A percentile compares a stretch with the other conserved stretches of the same genome.
These are phyloP conservation scores for Calonectria hawksworthii DNA, from an alignment of 2,329 filamentous ascomycete genomes.

Conservation along the genomic window DNA sequence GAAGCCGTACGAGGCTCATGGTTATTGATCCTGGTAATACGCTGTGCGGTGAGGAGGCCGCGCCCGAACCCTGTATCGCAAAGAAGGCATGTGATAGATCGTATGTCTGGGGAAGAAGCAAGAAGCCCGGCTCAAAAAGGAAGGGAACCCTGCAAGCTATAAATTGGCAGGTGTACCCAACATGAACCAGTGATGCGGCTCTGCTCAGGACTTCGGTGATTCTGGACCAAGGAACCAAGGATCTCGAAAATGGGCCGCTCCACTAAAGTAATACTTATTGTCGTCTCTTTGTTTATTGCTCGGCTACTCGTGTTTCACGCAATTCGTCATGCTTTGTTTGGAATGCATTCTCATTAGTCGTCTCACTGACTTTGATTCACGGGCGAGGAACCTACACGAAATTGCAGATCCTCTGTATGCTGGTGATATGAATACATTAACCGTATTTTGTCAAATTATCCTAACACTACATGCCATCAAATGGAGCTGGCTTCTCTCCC, in stretches of 20 bases:
- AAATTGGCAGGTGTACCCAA: not conserved
- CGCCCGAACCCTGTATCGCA: not conserved
- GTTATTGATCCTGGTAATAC: conserved; percentile 45
- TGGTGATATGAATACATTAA: not conserved
- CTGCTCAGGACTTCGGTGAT: too few species aligned
- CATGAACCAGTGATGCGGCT: too few species aligned
- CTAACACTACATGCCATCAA: not conserved
- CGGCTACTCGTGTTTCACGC: not conserved
- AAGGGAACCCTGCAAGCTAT: conserved; percentile 16
- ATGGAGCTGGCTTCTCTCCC: too few species aligned
- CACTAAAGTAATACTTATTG: not conserved
- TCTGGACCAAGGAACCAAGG: not conserved
- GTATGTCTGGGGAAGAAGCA: not conserved
- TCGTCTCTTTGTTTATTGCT: not conserved
- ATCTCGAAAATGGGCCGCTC: not conserved
- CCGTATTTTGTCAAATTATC: not conserved
- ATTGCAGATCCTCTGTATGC: not conserved
- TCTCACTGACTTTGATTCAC: not conserved
- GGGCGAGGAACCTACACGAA: not conserved
- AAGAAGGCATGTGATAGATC: not conserved
- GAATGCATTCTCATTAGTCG: not conserved
- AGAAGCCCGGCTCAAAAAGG: not conserved
- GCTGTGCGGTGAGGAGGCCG: not conserved
- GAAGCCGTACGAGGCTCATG: conserved; percentile 59
- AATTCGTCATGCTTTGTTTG: not conserved